These are phyloP conservation scores for Diversispora eburnea DNA, from an alignment of 192 early-diverging fungal species.

Conservation along the genomic window DNA sequence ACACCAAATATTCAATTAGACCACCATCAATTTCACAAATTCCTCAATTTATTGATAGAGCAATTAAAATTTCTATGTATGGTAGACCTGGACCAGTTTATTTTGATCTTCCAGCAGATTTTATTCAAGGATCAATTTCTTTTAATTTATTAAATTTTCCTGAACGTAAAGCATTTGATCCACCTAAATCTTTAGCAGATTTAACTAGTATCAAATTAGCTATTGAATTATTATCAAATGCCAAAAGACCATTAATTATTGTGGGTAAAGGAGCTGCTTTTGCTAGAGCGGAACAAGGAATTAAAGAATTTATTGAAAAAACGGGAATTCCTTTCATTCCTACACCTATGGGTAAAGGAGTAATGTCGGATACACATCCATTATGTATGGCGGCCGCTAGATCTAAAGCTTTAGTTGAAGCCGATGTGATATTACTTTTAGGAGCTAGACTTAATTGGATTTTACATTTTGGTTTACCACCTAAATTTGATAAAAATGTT, in stretches of 20 bases:
- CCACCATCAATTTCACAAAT: slow-evolving; percentile 48
- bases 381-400: slow-evolving; percentile 62
- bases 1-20: slow-evolving; percentile 58
- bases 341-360: slow-evolving; percentile 72
- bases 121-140: slow-evolving; percentile 49
- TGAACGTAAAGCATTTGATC: slow-evolving; percentile 3
- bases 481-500: slow-evolving; percentile 49
- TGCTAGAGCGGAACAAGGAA: slow-evolving; percentile 58
- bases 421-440: slow-evolving; percentile 66
- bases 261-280: slow-evolving; percentile 76
- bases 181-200: slow-evolving; percentile 49
- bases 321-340: slow-evolving; percentile 66
- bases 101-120: slow-evolving; percentile 66
- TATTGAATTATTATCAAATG: slow-evolving; percentile 38
- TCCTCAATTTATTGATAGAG: slow-evolving; percentile 52
- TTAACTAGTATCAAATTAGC: slow-evolving; percentile 42
- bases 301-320: slow-evolving; percentile 51
- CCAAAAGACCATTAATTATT: slow-evolving; percentile 59
- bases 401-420: slow-evolving; percentile 56
- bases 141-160: slow-evolving; percentile 21
- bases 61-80: slow-evolving; percentile 45
- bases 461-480: slow-evolving; percentile 61
- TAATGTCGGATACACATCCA: slow-evolving; percentile 60
- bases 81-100: slow-evolving; percentile 67
- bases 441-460: slow-evolving; percentile 76